These are phyloP conservation scores for Colletotrichum navitas DNA, from an alignment of 2,329 filamentous ascomycete genomes.

Conservation along the genomic window DNA sequence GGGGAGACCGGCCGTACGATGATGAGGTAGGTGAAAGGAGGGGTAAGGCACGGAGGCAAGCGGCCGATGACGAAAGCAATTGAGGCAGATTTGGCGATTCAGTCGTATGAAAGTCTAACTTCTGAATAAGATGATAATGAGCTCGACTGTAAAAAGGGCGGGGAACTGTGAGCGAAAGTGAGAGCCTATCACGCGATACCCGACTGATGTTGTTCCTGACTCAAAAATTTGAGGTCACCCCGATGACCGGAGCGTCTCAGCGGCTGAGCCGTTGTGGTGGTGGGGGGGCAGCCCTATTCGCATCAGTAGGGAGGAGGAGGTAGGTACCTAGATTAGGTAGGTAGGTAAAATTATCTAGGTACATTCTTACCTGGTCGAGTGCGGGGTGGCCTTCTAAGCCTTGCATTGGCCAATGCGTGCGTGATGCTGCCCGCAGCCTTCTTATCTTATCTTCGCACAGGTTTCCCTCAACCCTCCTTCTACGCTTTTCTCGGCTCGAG, in stretches of 20 bases:
- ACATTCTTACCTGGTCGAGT: constrained; percentile 9
- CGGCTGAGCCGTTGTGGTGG: constrained; percentile 21
- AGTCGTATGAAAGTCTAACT: background rate
- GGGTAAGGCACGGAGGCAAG: too few relatives aligned
- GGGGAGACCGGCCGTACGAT: background rate
- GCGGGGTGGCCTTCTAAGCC: constrained; percentile 14
- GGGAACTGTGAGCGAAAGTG: constrained; percentile 23
- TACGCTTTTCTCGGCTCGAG: background rate
- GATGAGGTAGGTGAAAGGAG: constrained; percentile 4
- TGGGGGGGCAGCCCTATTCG: constrained; percentile 22
- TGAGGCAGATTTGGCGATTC: background rate
- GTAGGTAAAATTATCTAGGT: too few relatives aligned
- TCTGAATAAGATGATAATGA: background rate
- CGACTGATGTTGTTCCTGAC: constrained; percentile 25
- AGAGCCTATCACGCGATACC: background rate
- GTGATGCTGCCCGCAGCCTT: background rate
- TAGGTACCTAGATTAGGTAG: too few relatives aligned
- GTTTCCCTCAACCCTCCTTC: background rate
- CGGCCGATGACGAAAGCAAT: too few relatives aligned
- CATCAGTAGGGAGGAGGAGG: too few relatives aligned
- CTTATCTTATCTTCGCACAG: constrained; percentile 15
- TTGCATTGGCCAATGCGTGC: constrained; percentile 26
- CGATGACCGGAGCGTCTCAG: constrained; percentile 36
- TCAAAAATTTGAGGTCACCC: constrained; percentile 35
- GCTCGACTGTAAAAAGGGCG: background rate